Conservation (phyloP, 2,329 filamentous ascomycete genomes). For the Aspergillus quadricinctus region DNA sequence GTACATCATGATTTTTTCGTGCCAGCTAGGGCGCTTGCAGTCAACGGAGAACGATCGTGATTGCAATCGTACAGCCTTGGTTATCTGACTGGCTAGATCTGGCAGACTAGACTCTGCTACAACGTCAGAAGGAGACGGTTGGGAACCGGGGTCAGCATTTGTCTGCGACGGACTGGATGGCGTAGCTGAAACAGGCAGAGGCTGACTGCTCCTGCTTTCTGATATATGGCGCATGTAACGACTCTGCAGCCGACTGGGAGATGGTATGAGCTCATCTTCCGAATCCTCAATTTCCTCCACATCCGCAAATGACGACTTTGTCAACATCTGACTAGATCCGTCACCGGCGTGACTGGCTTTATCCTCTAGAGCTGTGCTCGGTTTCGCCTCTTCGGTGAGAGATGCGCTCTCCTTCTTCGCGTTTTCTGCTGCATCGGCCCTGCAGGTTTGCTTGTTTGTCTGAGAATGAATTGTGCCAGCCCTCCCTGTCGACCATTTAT, state of each 20-base stretch:
- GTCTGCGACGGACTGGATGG: conserved; percentile 10
- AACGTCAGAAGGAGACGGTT: not conserved
- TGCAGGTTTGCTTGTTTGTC: not conserved
- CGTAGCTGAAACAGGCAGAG: conserved; percentile 8
- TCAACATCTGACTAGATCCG: not conserved
- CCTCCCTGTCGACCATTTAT: not conserved
- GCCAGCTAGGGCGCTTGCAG: conserved; percentile 60
- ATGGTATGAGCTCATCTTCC: conserved; percentile 32
- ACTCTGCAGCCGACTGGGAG: conserved; percentile 23
- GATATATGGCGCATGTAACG: conserved; percentile 9
- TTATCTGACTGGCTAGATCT: conserved; percentile 46
- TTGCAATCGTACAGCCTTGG: conserved; percentile 44
- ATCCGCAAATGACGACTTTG: conserved; percentile 17
- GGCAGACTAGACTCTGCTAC: conserved; percentile 21
- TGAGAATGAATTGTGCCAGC: not conserved
- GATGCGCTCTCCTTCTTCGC: conserved; percentile 9
- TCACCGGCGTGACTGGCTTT: not conserved
- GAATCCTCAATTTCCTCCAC: conserved; percentile 37
- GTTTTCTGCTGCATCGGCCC: not conserved
- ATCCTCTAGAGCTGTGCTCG: conserved; percentile 1
- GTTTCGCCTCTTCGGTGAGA: conserved; percentile 5
- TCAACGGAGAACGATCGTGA: conserved; percentile 30
- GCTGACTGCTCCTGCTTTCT: not conserved
- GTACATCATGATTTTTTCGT: conserved; percentile 91
- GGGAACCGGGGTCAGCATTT: not conserved